Conservation (phyloP, 2,329 filamentous ascomycete species). For the Aulographum hederae region DNA sequence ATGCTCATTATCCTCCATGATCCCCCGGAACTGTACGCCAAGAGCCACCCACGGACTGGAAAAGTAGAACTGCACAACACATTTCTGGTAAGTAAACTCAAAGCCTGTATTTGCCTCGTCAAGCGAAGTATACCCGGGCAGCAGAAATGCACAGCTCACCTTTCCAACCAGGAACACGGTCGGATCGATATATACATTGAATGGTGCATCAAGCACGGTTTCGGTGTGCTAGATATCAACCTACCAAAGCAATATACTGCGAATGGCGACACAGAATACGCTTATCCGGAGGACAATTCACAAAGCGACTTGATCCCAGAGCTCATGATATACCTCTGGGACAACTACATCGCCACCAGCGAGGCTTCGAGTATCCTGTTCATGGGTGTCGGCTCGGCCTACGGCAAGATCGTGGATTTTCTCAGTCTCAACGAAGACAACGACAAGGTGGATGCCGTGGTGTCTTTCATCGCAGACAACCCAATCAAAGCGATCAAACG, state of each 20-base stretch:
- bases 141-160: too few relatives aligned
- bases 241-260: constrained; percentile 60
- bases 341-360: constrained; percentile 58
- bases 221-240: constrained; percentile 81
- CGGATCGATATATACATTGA: constrained; percentile 60
- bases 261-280: constrained; percentile 17
- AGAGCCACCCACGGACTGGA: constrained; percentile 36
- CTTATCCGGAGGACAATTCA: neutral
- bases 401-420: constrained; percentile 64
- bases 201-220: constrained; percentile 61
- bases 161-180: too few relatives aligned
- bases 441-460: constrained; percentile 39
- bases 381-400: constrained; percentile 79
- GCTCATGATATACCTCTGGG: constrained; percentile 77
- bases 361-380: constrained; percentile 60
- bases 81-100: constrained; percentile 51
- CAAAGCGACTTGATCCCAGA: constrained; percentile 37
- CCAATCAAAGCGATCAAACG: constrained; percentile 55
- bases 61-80: constrained; percentile 67
- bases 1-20: constrained; percentile 83
- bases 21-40: constrained; percentile 34
- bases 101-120: too few relatives aligned
- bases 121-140: too few relatives aligned
- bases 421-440: constrained; percentile 42
- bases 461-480: constrained; percentile 65